These are phyloP conservation scores for Lentinula novae-zelandiae DNA, from an alignment of 1,284 basidiomycete species.

Conservation along the genomic window DNA sequence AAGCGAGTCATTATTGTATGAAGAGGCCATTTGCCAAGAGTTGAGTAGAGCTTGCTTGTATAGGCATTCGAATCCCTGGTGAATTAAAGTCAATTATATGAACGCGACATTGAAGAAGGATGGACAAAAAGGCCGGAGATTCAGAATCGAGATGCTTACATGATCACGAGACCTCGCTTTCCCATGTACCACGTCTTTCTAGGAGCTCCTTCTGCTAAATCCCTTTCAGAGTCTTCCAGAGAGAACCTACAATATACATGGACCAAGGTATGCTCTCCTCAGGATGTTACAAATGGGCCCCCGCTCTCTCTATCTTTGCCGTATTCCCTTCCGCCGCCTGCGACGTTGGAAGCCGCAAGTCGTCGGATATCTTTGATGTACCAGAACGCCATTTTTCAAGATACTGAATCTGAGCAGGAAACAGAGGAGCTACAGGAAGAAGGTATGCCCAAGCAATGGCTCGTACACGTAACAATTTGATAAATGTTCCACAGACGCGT, in stretches of 20 bases:
- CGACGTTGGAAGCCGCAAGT: slow-evolving; percentile 58
- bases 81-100: no score
- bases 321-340: slow-evolving; percentile 29
- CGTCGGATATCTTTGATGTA: slow-evolving; percentile 62
- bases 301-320: slow-evolving; percentile 23
- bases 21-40: neutral
- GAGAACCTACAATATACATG: neutral
- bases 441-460: neutral
- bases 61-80: no score
- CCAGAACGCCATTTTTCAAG: slow-evolving; percentile 57
- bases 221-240: slow-evolving; percentile 16
- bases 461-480: neutral
- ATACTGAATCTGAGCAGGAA: slow-evolving; percentile 27
- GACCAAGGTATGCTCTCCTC: slow-evolving; percentile 5
- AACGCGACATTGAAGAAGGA: no score
- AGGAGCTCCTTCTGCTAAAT: slow-evolving; percentile 39
- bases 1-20: neutral
- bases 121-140: no score
- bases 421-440: slow-evolving; percentile 16
- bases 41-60: neutral
- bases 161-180: no score
- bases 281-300: slow-evolving; percentile 38
- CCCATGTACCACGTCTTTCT: slow-evolving; percentile 39
- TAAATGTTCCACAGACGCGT: neutral
- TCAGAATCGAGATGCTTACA: no score